Evolutionary conservation across 805 yeast species (phyloP).

Genomic region (Alloascoidea hylecoeti): DNA sequence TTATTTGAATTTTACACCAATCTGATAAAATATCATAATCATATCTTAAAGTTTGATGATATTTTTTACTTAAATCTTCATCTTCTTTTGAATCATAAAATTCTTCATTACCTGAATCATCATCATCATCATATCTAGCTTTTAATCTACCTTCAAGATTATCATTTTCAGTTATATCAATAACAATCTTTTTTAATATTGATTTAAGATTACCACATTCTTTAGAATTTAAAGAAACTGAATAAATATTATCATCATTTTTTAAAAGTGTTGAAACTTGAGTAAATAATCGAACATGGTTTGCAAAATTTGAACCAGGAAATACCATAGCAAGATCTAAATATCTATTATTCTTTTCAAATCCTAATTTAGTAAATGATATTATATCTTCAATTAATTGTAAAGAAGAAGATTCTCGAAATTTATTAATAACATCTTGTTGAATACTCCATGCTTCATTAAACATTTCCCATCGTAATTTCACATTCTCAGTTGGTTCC

Average conservation of each 20-base stretch:
- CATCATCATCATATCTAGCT: constrained; percentile 6
- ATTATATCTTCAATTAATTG: constrained; percentile 8
- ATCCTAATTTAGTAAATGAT: constrained; percentile 5
- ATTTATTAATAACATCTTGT: constrained; percentile 15
- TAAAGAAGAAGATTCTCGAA: constrained; percentile 11
- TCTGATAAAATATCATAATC: constrained; percentile 20
- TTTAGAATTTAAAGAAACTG: constrained; percentile 17
- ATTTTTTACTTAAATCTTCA: constrained; percentile 5
- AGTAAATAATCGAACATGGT: constrained; percentile 15
- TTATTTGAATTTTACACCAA: constrained; percentile 12
- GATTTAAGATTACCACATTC: constrained; percentile 20
- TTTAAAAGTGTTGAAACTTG: constrained; percentile 8
- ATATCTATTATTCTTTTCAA: constrained; percentile 7
- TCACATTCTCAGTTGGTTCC: constrained; percentile 23
- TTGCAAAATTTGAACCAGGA: constrained; percentile 19
- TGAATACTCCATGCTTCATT: constrained; percentile 23
- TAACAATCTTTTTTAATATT: constrained; percentile 17
- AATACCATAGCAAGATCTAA: constrained; percentile 13
- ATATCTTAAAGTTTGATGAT: constrained; percentile 19
- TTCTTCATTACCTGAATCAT: constrained; percentile 6
- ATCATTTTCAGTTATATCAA: constrained; percentile 14
- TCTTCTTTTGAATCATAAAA: constrained; percentile 7
- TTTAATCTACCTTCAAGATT: constrained; percentile 3
- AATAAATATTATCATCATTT: constrained; percentile 2
- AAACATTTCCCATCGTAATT: constrained; percentile 26